Evolutionary conservation across 1,139 yeast genomes (phyloP).

Genomic region (Blastobotrys persicus): DNA sequence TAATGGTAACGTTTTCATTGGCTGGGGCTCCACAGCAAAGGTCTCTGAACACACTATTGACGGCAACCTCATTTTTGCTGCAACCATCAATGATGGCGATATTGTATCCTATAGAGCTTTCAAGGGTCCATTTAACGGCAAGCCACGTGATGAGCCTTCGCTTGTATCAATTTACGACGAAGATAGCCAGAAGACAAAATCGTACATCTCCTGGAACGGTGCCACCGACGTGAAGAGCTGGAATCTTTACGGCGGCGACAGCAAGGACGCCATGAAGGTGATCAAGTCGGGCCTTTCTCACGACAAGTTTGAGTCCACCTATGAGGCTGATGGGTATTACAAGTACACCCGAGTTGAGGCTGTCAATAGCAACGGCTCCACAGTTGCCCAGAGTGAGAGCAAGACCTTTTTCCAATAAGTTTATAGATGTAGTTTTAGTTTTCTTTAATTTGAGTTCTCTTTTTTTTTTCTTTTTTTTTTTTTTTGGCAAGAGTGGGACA

Average conservation of each 20-base stretch:
- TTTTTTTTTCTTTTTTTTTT: too few species aligned
- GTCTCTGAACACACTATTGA: constrained; percentile 39
- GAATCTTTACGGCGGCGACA: neutral
- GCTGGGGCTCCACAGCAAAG: constrained; percentile 45
- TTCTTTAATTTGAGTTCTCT: too few species aligned
- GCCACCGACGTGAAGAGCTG: constrained; percentile 5
- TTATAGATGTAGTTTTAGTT: too few species aligned
- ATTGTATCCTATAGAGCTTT: constrained; percentile 9
- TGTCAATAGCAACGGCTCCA: neutral
- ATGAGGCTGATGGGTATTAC: constrained; percentile 1
- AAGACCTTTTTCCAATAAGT: neutral
- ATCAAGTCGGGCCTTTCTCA: neutral
- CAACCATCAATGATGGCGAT: constrained; percentile 21
- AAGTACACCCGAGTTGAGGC: neutral
- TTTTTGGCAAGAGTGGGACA: too few species aligned
- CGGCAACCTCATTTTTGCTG: constrained; percentile 41
- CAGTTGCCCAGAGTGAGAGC: neutral
- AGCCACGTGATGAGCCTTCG: constrained; percentile 8
- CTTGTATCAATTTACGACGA: neutral
- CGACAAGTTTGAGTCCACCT: neutral
- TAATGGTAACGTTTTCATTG: constrained; percentile 42
- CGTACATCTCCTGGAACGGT: constrained; percentile 12
- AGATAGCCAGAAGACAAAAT: constrained; percentile 1
- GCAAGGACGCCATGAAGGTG: neutral
- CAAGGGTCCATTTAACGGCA: constrained; percentile 5